These are phyloP conservation scores for Helotiales sp. DNA, from an alignment of 2,329 filamentous ascomycete species.

Conservation along the genomic window DNA sequence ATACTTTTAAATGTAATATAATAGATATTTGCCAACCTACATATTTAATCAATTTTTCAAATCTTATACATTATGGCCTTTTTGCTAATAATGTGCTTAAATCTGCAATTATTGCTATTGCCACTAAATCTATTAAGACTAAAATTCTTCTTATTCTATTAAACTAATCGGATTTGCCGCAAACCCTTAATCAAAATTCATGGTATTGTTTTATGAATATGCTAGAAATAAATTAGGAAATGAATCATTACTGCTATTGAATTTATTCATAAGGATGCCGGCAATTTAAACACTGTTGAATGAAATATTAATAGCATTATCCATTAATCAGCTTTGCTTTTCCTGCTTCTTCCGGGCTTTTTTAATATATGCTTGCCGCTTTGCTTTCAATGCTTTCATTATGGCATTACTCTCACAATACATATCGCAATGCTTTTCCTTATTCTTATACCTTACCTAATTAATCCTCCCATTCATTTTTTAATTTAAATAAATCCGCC, in stretches of 20 bases:
- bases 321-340: not conserved
- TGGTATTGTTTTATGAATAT: no score
- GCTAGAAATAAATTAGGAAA: conserved; percentile 5
- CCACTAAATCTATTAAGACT: no score
- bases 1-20: not conserved
- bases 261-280: not conserved
- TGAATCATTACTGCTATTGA: not conserved
- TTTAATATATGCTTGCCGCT: no score
- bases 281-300: not conserved
- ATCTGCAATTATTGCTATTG: no score
- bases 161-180: no score
- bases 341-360: not conserved
- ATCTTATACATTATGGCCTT: no score
- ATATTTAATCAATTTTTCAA: no score
- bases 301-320: not conserved
- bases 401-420: not conserved
- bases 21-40: no score
- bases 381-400: not conserved
- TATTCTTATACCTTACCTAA: not conserved
- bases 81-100: no score
- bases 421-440: not conserved
- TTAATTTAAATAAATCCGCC: not conserved
- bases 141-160: no score
- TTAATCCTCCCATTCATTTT: not conserved
- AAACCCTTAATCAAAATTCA: no score